Base-by-base conservation (phyloP, 371 early-diverging fungal genomes). In the Batrachochytrium dendrobatidis region DNA sequence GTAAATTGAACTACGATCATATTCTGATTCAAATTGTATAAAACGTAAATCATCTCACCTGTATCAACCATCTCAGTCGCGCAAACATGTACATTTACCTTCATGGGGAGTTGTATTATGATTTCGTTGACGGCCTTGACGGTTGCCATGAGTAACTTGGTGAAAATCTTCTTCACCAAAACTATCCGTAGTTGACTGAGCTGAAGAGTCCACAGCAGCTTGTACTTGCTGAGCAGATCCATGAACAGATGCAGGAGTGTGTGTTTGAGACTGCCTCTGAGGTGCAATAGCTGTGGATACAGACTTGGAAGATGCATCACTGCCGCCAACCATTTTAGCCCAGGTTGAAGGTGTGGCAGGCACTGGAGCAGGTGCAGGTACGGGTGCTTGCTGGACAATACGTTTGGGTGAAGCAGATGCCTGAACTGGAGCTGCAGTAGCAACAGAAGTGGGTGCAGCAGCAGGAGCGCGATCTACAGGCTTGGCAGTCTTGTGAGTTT, bases 1-100 rank as follows among this genome's bases (percentile, higher is more conserved):
- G 60, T 59, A 64, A 51, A 64, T 64, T 10, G 59, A 60, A 48
- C 26, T 46, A 24, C 56, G 55, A 28, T 64, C 64, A 45, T 43
- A 22, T 56, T 55, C 22, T 12, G n/a, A 30, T 15, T n/a, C 25
- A 24, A n/a, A 17, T 26, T 7, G 10, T 34, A 53, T 26, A 29
- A 12, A 15, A 29, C 6, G 15, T 12, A 30, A 6, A 18, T 7
- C 53, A 15, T 10, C 8, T 22, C 7, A n/a, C 30, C n/a, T 53
- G 32, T 10, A 10, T n/a, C 6, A 7, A 7, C 20, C 10, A 6
- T 18, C 10, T 10, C 6, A 18, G 8, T 12, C 34, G 30, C 10
- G 7, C 20, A 53, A 10, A 15, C 50, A 49, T 33, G 17, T 51
- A 51, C 52, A 29, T 51, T 51, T 33, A 10, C 25, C 7, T 49